Evolutionary conservation across 2,329 filamentous ascomycete species (phyloP), one percentile per base, ranked within the genome.

Genomic region (Fusarium sp.): DNA sequence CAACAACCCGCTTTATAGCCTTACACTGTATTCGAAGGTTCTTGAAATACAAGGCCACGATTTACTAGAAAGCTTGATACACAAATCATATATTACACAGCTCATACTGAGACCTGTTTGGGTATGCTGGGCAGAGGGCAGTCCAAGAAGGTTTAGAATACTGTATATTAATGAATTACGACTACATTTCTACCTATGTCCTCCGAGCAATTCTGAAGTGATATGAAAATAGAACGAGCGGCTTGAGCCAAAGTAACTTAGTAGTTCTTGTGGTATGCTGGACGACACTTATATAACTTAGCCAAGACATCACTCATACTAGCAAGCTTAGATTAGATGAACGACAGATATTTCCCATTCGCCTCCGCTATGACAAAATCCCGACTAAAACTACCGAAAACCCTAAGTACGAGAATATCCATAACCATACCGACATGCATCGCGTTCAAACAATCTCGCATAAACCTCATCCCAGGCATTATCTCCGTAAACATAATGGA

Each of bases 331-430:
- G 24, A 47, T 42, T 50, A 55, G 44, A 55, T 50, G 30, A 57
- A 57, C 44, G 44, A 50, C 54, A 57, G 44, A 57, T 50, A 51
- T 57, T 57, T 63, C 75, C 77, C 69, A 71, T 79, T 79, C 77
- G 75, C 77, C 76, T 78, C 75, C 76, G 76, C 77, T 78, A 79
- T 79, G 75, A 75, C 73, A 56, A 59, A 60, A 73, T 53, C 46
- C 63, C 66, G 63, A 57, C 44, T 59, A 60, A 57, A 70, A 65
- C 68, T 66, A 64, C 66, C 66, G 42, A 55, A 62, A 63, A 59
- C 57, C 63, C 47, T 47, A 69, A 64, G 59, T 71, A 66, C 52
- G 32, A 63, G 60, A 55, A 66, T 69, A 72, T 69, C 47, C 32
- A 66, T 69, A 67, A 73, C 51, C 60, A 25, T 66, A 53, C 47